phyloP scores from a whole-genome alignment of 2,329 filamentous ascomycete species.

The Capronia coronata region DNA sequence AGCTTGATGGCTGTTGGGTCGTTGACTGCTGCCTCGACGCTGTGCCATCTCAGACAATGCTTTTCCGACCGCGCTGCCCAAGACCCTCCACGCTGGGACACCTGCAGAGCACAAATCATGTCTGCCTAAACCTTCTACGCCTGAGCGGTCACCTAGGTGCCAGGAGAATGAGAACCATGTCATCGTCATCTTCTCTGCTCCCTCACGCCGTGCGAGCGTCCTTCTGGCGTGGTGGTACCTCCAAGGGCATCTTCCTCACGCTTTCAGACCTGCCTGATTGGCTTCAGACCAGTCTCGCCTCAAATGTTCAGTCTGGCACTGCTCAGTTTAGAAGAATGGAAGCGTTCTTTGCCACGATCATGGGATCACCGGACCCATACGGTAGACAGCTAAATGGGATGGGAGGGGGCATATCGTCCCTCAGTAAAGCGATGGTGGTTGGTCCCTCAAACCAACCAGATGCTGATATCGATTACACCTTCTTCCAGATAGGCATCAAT shows the following conservation, averaged over 20 bases:
- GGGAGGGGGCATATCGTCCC: constrained; percentile 61
- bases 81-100: too few relatives aligned
- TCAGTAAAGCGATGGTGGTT: constrained; percentile 58
- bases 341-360: constrained; percentile 15
- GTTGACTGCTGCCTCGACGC: not conserved
- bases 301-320: not conserved
- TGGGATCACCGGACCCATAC: constrained; percentile 27
- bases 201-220: constrained; percentile 37
- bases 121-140: constrained; percentile 1
- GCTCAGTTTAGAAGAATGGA: constrained; percentile 11
- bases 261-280: not conserved
- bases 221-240: constrained; percentile 65
- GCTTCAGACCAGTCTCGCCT: constrained; percentile 40
- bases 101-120: too few relatives aligned
- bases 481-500: constrained; percentile 61
- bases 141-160: not conserved
- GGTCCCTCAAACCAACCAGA: constrained; percentile 44
- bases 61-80: not conserved
- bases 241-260: constrained; percentile 57
- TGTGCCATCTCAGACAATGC: not conserved
- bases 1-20: not conserved
- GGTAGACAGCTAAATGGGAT: constrained; percentile 67
- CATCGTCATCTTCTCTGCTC: constrained; percentile 5
- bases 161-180: constrained; percentile 2
- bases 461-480: constrained; percentile 63